Evolutionary conservation across 2,329 filamentous ascomycete genomes (phyloP).

Genomic region (Cytospora schulzeri): DNA sequence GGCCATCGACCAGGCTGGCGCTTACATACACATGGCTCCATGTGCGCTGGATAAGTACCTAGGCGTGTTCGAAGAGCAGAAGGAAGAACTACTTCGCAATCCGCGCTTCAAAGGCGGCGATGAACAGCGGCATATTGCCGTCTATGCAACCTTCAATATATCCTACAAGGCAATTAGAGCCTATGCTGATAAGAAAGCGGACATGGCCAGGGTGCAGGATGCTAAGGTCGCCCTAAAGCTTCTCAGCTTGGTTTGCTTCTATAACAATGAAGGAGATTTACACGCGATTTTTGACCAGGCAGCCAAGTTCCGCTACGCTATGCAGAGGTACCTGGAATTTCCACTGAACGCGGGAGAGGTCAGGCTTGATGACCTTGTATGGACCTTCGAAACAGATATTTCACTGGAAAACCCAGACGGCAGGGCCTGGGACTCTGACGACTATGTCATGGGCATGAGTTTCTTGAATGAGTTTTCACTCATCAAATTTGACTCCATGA

Average conservation of each 20-base stretch:
- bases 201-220: constrained; percentile 1
- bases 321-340: neutral
- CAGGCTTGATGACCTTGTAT: constrained; percentile 2
- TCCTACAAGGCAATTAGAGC: constrained; percentile 30
- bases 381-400: constrained; percentile 11
- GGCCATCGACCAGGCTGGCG: constrained; percentile 35
- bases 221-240: constrained; percentile 33
- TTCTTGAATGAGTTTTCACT: constrained; percentile 31
- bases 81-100: constrained; percentile 29
- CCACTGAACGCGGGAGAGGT: constrained; percentile 7
- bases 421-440: constrained; percentile 8
- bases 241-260: constrained; percentile 35
- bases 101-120: too few species aligned
- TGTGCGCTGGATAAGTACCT: constrained; percentile 29
- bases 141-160: constrained; percentile 34
- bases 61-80: constrained; percentile 16
- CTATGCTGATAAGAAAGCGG: constrained; percentile 9
- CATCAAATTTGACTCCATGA: constrained; percentile 18
- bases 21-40: constrained; percentile 15
- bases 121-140: too few species aligned
- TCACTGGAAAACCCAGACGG: constrained; percentile 19
- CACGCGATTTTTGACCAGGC: constrained; percentile 28
- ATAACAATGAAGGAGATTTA: constrained; percentile 32
- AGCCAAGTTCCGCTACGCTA: constrained; percentile 9
- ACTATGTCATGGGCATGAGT: neutral